Percentiles rank a stretch among this genome's conserved stretches.
Evolutionary conservation across 495 filamentous ascomycete genomes (phyloP).

Genomic region (Xylona heveae): DNA sequence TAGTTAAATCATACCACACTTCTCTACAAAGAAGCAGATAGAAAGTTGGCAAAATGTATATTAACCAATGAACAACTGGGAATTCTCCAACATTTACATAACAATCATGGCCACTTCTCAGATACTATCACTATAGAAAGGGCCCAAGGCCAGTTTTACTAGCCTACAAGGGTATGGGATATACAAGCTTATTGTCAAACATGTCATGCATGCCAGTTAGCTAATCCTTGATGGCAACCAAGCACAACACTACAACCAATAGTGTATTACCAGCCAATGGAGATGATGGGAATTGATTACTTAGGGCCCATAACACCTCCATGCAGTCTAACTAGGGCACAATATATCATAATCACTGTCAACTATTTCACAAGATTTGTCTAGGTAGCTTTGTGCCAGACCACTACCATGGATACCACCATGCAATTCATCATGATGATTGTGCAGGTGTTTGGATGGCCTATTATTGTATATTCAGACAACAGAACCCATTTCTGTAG

Average conservation of each 20-base stretch:
- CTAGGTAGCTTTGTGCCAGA: no score
- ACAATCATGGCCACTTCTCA: background rate
- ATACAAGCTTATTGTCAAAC: background rate
- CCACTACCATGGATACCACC: no score
- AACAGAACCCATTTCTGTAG: slow-evolving; percentile 1
- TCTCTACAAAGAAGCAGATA: no score
- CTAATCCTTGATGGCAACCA: background rate
- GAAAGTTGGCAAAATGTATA: no score
- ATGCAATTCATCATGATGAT: no score
- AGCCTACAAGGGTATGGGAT: background rate
- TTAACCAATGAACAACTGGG: background rate
- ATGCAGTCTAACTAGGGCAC: background rate
- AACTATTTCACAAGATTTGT: background rate
- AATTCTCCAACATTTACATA: background rate
- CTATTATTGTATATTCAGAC: background rate
- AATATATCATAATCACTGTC: background rate
- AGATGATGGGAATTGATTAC: no score
- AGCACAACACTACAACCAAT: background rate
- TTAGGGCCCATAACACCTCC: background rate
- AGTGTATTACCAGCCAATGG: background rate
- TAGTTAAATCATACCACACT: background rate
- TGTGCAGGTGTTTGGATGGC: no score
- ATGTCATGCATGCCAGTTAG: background rate
- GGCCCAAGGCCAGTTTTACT: background rate
- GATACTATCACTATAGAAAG: background rate